These are phyloP conservation scores for Mucor irregularis DNA, from an alignment of 371 early-diverging fungal genomes.

Conservation along the genomic window DNA sequence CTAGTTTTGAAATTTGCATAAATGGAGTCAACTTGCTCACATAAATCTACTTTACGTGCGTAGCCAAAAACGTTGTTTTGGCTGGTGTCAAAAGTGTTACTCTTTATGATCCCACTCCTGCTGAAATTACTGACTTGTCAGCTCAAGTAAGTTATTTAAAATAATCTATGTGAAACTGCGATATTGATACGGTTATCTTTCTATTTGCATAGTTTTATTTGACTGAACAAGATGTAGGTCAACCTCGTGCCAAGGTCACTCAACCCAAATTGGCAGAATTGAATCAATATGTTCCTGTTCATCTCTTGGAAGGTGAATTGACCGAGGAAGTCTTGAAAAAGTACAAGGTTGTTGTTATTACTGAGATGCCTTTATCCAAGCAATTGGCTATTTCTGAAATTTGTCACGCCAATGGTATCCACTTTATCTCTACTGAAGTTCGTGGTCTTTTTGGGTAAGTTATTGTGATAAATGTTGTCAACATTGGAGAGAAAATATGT, in stretches of 20 bases:
- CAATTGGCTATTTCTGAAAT: conserved; percentile 91
- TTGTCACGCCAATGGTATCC: conserved; percentile 82
- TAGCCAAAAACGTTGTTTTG: conserved; percentile 98
- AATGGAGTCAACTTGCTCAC: too few relatives aligned
- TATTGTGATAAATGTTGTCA: not conserved
- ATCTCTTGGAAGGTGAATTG: conserved; percentile 78
- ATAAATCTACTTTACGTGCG: too few relatives aligned
- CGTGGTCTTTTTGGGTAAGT: conserved; percentile 94
- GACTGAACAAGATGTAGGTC: conserved; percentile 86
- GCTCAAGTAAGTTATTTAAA: conserved; percentile 71
- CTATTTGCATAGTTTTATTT: conserved; percentile 89
- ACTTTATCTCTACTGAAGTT: conserved; percentile 92
- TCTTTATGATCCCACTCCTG: conserved; percentile 85
- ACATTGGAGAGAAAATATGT: not conserved
- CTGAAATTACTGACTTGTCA: conserved; percentile 85
- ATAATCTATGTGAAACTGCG: not conserved
- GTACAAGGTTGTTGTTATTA: conserved; percentile 90
- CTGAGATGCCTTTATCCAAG: conserved; percentile 74
- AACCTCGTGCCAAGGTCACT: conserved; percentile 83
- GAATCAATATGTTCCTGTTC: conserved; percentile 97
- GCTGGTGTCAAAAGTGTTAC: conserved; percentile 99
- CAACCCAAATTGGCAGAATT: conserved; percentile 90
- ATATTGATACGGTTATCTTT: not conserved
- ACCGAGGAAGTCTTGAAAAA: conserved; percentile 67
- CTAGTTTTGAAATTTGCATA: too few relatives aligned